Percentiles rank a stretch among this genome's conserved stretches.
Evolutionary conservation across 371 early-diverging fungal species (phyloP).

Genomic region (Rhizomucor pusillus): DNA sequence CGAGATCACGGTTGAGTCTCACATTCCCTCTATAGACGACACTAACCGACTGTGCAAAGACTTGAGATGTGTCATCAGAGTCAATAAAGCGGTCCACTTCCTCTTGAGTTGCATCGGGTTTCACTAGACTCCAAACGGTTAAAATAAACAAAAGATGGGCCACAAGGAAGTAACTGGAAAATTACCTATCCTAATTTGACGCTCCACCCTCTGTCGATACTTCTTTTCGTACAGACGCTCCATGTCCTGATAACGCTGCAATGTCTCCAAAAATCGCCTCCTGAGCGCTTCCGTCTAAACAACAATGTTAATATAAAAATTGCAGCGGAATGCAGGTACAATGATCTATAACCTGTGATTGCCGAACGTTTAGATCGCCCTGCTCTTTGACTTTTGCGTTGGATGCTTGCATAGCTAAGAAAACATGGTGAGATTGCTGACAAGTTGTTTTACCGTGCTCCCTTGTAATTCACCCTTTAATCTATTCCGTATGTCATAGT

Average conservation of each 20-base stretch:
- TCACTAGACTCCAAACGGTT: constrained; percentile 40
- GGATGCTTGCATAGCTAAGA: constrained; percentile 22
- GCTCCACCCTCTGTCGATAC: constrained; percentile 80
- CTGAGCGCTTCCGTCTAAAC: constrained; percentile 60
- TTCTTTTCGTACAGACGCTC: constrained; percentile 79
- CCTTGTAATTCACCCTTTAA: constrained; percentile 32
- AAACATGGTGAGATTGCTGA: constrained; percentile 11
- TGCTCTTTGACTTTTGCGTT: constrained; percentile 21
- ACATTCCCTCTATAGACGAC: background rate
- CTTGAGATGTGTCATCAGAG: constrained; percentile 62
- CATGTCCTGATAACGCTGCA: constrained; percentile 77
- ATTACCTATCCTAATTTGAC: constrained; percentile 84
- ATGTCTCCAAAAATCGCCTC: constrained; percentile 80
- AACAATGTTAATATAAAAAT: background rate
- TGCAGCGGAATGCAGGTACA: background rate
- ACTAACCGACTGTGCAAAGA: constrained; percentile 78
- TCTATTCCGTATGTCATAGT: constrained; percentile 22
- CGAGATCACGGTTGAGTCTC: background rate
- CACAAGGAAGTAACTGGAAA: background rate
- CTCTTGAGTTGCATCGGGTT: constrained; percentile 73
- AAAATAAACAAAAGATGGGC: too few species aligned
- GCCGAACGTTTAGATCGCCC: constrained; percentile 33
- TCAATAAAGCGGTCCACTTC: constrained; percentile 72
- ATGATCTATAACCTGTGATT: constrained; percentile 24
- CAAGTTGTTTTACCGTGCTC: constrained; percentile 12